Evolutionary conservation across 305 asterid species (phyloP).

Genomic region (Fraxinus paxiana): DNA sequence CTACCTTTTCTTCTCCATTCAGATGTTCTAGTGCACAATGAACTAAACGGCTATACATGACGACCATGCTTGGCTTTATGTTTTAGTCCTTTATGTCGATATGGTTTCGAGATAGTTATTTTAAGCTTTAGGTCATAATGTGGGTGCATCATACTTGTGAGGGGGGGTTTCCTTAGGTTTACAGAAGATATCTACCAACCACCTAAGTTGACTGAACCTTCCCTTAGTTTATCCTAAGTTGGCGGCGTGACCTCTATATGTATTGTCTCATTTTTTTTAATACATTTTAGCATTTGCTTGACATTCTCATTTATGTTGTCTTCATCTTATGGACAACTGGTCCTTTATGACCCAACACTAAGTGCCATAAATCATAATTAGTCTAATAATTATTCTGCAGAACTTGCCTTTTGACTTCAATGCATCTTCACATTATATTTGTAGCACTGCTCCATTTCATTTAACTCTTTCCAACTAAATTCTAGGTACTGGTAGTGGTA

Average conservation of each 20-base stretch:
- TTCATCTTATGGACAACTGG: not conserved
- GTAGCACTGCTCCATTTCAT: conserved; percentile 6
- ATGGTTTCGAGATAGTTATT: not conserved
- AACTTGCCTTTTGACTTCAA: not conserved
- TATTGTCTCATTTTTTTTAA: not conserved
- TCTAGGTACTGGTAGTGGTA: not conserved
- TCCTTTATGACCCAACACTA: not conserved
- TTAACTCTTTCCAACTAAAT: not conserved
- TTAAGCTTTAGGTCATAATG: not conserved
- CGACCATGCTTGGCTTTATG: not conserved
- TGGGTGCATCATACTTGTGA: not conserved
- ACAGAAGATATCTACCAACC: not conserved
- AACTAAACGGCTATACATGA: not conserved
- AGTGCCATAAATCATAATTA: not conserved
- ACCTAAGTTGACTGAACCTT: not conserved
- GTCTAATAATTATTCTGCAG: not conserved
- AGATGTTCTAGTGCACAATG: not conserved
- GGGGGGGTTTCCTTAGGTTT: not conserved
- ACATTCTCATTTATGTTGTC: not conserved
- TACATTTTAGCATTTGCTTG: not conserved
- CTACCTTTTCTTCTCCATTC: not conserved
- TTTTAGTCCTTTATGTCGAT: not conserved
- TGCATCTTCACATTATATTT: not conserved
- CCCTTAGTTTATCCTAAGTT: not conserved
- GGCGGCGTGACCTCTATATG: not conserved